Conservation (phyloP, 768 basidiomycete species). For the Russula earlei region DNA sequence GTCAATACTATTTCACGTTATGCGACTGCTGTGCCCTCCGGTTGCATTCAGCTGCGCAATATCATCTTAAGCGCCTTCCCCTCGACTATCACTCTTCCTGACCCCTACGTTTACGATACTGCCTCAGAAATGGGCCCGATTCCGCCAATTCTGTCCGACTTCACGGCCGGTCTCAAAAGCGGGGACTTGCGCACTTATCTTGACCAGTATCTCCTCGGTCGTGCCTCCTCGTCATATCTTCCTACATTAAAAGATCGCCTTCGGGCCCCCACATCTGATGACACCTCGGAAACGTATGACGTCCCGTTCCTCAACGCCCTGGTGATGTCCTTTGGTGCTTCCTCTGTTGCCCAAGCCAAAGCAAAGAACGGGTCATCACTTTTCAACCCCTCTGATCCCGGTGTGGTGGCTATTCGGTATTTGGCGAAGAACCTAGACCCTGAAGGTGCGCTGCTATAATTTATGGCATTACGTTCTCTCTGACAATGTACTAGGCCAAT, state of each 20-base stretch:
- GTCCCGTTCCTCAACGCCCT: slow-evolving; percentile 85
- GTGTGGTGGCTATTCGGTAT: slow-evolving; percentile 76
- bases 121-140: slow-evolving; percentile 88
- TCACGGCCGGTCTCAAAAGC: slow-evolving; percentile 69
- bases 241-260: slow-evolving; percentile 74
- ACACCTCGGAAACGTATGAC: slow-evolving; percentile 64
- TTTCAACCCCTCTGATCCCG: slow-evolving; percentile 76
- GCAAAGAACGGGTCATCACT: slow-evolving; percentile 71
- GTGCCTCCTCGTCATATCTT: slow-evolving; percentile 62
- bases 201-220: slow-evolving; percentile 77
- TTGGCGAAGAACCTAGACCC: slow-evolving; percentile 76
- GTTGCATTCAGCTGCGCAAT: slow-evolving; percentile 94
- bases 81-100: slow-evolving; percentile 65
- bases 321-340: slow-evolving; percentile 94
- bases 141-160: slow-evolving; percentile 87
- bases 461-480: background rate
- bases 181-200: slow-evolving; percentile 71
- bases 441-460: slow-evolving; percentile 55
- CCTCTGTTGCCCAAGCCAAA: slow-evolving; percentile 83
- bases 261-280: slow-evolving; percentile 38
- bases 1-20: slow-evolving; percentile 92
- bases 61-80: slow-evolving; percentile 96
- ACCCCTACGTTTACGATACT: slow-evolving; percentile 72
- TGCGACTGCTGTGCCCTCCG: slow-evolving; percentile 87
- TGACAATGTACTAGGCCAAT: slow-evolving; percentile 58